Conservation (phyloP, 352 stramenopile species). For the Phytophthora sojae region DNA sequence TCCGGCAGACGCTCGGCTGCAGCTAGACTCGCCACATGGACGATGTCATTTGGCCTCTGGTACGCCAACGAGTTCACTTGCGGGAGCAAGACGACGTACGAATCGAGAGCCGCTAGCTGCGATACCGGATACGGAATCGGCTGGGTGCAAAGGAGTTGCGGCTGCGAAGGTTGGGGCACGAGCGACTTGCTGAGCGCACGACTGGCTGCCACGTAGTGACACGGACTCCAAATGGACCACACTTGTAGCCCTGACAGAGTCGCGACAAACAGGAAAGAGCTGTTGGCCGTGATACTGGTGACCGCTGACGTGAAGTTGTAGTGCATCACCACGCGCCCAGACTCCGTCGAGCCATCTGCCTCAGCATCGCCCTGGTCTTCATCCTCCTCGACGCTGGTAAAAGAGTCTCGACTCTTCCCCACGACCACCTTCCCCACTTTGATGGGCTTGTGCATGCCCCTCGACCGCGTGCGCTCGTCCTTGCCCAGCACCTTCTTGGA, state of each 20-base stretch:
- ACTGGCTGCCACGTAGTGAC: slow-evolving; percentile 78
- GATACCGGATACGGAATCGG: slow-evolving; percentile 64
- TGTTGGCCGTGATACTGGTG: slow-evolving; percentile 79
- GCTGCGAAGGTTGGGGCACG: slow-evolving; percentile 74
- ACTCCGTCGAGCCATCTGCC: slow-evolving; percentile 45
- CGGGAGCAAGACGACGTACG: slow-evolving; percentile 77
- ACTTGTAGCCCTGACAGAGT: slow-evolving; percentile 77
- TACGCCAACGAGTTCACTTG: slow-evolving; percentile 31
- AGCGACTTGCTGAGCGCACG: slow-evolving; percentile 63
- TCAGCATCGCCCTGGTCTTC: slow-evolving; percentile 26
- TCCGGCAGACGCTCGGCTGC: slow-evolving; percentile 58
- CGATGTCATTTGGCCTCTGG: slow-evolving; percentile 39
- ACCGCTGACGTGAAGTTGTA: slow-evolving; percentile 79
- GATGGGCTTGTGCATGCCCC: slow-evolving; percentile 52
- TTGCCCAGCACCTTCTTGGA: slow-evolving; percentile 76
- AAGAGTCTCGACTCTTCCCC: slow-evolving; percentile 42
- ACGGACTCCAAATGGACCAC: slow-evolving; percentile 90
- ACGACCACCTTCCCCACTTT: slow-evolving; percentile 43
- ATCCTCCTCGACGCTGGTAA: slow-evolving; percentile 41
- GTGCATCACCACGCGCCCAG: slow-evolving; percentile 84
- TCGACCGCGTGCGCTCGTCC: slow-evolving; percentile 51
- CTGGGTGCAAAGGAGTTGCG: slow-evolving; percentile 72
- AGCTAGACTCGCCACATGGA: slow-evolving; percentile 51
- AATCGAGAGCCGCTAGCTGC: slow-evolving; percentile 77
- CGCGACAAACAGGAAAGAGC: slow-evolving; percentile 85